These are phyloP conservation scores for Inga leiocalycina DNA, from an alignment of 306 rosid species.

Conservation along the genomic window DNA sequence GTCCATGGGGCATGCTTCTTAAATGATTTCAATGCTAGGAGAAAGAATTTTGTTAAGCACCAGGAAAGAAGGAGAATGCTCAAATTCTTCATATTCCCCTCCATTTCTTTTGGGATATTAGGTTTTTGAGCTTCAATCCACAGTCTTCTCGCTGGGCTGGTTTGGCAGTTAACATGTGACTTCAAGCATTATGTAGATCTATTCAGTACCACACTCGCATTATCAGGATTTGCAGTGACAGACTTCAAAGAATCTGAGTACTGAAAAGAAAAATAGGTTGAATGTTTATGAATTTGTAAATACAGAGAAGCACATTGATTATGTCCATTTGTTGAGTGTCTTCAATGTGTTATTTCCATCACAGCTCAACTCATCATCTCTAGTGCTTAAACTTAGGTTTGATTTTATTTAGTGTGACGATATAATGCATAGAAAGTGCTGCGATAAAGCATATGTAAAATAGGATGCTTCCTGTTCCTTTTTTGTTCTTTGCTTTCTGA, in stretches of 20 bases:
- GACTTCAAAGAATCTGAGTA: background rate
- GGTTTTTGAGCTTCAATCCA: constrained; percentile 1
- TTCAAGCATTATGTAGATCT: background rate
- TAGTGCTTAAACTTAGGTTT: background rate
- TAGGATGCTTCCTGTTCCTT: background rate
- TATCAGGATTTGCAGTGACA: background rate
- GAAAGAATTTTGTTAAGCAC: background rate
- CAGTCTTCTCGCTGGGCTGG: background rate
- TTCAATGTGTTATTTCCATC: background rate
- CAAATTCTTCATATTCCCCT: background rate
- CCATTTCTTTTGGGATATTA: constrained; percentile 1
- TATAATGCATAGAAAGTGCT: constrained; percentile 22
- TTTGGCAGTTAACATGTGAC: background rate
- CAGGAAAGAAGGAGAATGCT: background rate
- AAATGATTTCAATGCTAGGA: background rate
- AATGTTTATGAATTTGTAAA: background rate
- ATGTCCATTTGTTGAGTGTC: background rate
- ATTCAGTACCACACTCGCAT: background rate
- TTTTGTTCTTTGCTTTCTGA: constrained; percentile 10
- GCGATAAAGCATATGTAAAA: background rate
- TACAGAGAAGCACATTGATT: constrained; percentile 1
- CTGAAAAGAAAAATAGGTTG: background rate
- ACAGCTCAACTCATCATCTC: background rate
- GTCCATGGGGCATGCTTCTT: background rate
- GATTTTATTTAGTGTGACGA: background rate